phyloP scores from a whole-genome alignment of 169 alveolate species.

The Neospora caninum region DNA sequence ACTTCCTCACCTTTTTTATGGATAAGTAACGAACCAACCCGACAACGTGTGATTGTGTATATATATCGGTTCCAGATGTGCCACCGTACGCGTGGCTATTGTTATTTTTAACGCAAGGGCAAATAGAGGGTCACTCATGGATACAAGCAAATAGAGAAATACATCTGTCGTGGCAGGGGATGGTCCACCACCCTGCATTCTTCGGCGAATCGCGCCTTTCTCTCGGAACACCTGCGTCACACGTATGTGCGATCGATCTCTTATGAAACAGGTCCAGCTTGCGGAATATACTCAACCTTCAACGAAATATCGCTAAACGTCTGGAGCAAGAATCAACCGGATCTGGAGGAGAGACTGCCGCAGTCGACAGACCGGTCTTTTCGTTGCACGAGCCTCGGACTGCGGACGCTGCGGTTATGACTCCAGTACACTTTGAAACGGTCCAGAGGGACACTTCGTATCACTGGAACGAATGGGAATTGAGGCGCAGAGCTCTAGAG shows the following conservation, averaged over 20 bases:
- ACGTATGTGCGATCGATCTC: not conserved
- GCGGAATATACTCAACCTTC: constrained; percentile 5
- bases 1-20: no score
- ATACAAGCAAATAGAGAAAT: no score
- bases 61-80: no score
- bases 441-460: not conserved
- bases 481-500: constrained; percentile 7
- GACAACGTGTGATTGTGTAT: no score
- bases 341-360: not conserved
- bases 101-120: no score
- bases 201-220: no score
- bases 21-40: no score
- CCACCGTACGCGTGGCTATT: no score
- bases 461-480: constrained; percentile 31
- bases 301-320: not conserved
- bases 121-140: no score
- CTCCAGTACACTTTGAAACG: constrained; percentile 11
- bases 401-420: constrained; percentile 24
- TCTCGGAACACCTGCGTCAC: not conserved
- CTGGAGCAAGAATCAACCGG: not conserved
- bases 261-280: constrained; percentile 1
- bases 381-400: not conserved
- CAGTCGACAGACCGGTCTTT: not conserved
- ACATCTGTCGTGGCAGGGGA: no score
- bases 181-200: no score